Evolutionary conservation across 352 stramenopile species (phyloP), one percentile per base, ranked within the genome.

Genomic region (Bremia lactucae): DNA sequence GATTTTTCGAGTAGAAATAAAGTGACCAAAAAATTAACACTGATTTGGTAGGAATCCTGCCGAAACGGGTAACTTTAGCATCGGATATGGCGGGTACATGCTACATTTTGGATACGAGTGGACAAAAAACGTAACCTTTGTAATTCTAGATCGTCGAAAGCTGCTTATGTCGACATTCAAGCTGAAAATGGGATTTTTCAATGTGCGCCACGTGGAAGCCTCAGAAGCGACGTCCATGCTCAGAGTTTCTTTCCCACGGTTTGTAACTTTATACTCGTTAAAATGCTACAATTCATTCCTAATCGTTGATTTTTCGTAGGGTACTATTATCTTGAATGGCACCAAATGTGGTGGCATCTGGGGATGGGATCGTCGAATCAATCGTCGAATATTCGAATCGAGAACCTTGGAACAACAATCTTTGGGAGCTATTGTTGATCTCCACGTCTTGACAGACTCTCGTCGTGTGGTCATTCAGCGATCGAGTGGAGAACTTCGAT

Each of bases 331-430:
- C 23, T 2, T 75, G 14, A 81, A 81, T 45, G 68, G 68, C 16
- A 71, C 65, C 9, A 68, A 65, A 14, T 66, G 47, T 18, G 68
- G 68, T 2, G 56, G 46, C 0, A 57, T 58, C 13, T 81, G 68
- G 68, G 53, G 71, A 5, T 81, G 68, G 68, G 68, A 81, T 28
- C 36, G 72, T 14, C 68, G 68, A 23, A 29, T 50, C 26, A 38
- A 46, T 39, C 42, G 46, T 39, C 58, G 58, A 22, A 37, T 43
- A 37, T 61, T 52, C 33, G 58, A 68, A 33, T 52, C 23, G 45
- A 36, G 55, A n/a, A n/a, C n/a, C n/a, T n/a, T n/a, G n/a, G n/a
- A n/a, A n/a, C n/a, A n/a, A n/a, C n/a, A n/a, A n/a, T n/a, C n/a
- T n/a, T n/a, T n/a, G n/a, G n/a, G n/a, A n/a, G n/a, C 61, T 20